These are phyloP conservation scores for Metarhizium brunneum DNA, from an alignment of 2,329 filamentous ascomycete species.

Conservation along the genomic window DNA sequence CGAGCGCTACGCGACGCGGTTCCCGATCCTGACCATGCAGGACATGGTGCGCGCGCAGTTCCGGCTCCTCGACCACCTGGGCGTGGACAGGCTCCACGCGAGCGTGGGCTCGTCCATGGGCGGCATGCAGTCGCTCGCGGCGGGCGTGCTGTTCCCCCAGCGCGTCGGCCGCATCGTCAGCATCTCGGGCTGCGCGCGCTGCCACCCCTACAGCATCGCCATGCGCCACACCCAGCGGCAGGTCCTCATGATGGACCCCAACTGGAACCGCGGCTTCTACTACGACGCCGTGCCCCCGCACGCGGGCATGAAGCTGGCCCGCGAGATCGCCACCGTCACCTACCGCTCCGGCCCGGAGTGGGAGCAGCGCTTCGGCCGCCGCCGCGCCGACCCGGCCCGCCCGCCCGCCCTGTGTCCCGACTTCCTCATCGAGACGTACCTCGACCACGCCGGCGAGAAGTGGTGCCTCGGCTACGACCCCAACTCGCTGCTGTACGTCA, in stretches of 20 bases:
- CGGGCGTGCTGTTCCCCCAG: conserved; percentile 73
- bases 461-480: conserved; percentile 95
- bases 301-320: conserved; percentile 92
- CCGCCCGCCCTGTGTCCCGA: conserved; percentile 93
- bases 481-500: conserved; percentile 91
- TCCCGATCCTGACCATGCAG: conserved; percentile 89
- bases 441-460: conserved; percentile 97
- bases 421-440: conserved; percentile 95
- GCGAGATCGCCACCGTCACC: conserved; percentile 95
- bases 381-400: conserved; percentile 75
- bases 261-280: conserved; percentile 94
- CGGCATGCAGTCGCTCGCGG: conserved; percentile 91
- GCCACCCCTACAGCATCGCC: conserved; percentile 95
- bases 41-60: conserved; percentile 98
- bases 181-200: conserved; percentile 88
- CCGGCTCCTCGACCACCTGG: conserved; percentile 69
- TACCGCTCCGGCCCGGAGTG: conserved; percentile 95
- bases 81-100: conserved; percentile 72
- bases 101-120: conserved; percentile 97
- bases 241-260: conserved; percentile 97
- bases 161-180: conserved; percentile 75
- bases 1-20: conserved; percentile 82
- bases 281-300: conserved; percentile 84
- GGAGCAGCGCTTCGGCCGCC: conserved; percentile 87
- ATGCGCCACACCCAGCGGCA: conserved; percentile 98